Base-by-base conservation (phyloP, 1,284 basidiomycete species). In the Amylostereum areolatum region DNA sequence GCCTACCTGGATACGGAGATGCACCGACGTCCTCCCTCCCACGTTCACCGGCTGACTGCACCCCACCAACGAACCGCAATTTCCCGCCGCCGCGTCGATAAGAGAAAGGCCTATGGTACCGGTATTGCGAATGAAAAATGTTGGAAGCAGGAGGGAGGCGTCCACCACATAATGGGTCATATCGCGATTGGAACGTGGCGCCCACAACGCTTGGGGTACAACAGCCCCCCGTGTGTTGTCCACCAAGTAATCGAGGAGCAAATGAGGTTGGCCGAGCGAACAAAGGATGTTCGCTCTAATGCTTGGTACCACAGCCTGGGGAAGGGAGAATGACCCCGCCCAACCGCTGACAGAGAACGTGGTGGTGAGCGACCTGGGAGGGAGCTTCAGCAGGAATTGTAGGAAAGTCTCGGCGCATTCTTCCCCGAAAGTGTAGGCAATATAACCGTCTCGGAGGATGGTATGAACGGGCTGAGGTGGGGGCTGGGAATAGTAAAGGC, bases 111-210 rank as follows among this genome's bases (percentile, higher is more conserved):
- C 52, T 5, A 53, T 49, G 6, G 50, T 27, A 11, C 52, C 52
- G 33, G 53, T 46, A 7, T 53, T 51, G 28, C 52, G 52, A 29
- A 52, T 42, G 32, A 53, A 51, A 45, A 53, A 53, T 34, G 53
- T 53, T 11, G 52, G 52, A 6, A 53, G 46, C 32, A 49, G 52
- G 33, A 53, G 52, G 34, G 44, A 30, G 25, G 52, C 52, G 8
- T 53, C 52, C 2, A 51, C 48, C 33, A 53, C 52, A 18, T 53
- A 53, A n/a, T 53, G 53, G 10, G 46, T 45, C 46, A 53, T 5
- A 29, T 53, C 52, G 18, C 52, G 37, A 32, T 51, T 46, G 5
- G 52, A 53, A 33, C 52, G 46, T 6, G 52, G 52, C 11, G 53
- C 48, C 52, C 52, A 53, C 1, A 52, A 46, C 3, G 48, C 30